These are phyloP conservation scores for Vitis hybrid DNA, from an alignment of 177 flowering plant genomes.

Conservation along the genomic window DNA sequence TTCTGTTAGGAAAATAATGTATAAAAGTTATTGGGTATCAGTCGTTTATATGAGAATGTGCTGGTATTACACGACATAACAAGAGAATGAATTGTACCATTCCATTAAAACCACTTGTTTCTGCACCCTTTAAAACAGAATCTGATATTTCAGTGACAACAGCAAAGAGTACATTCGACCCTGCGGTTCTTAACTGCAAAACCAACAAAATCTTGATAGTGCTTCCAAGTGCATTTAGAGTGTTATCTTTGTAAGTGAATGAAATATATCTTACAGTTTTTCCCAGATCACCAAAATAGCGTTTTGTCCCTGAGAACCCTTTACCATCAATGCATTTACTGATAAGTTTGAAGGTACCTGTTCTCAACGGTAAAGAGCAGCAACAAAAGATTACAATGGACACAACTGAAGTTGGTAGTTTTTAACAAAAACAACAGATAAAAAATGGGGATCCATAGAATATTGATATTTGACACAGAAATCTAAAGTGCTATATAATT, in stretches of 20 bases:
- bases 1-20: not conserved
- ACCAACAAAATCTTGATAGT: slow-evolving; percentile 9
- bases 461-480: too few species aligned
- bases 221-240: not conserved
- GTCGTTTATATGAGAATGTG: not conserved
- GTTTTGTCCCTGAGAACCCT: slow-evolving; percentile 89
- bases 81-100: slow-evolving; percentile 49
- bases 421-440: too few species aligned
- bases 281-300: slow-evolving; percentile 90
- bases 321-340: slow-evolving; percentile 72
- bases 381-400: not conserved
- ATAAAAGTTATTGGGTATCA: not conserved
- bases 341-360: slow-evolving; percentile 86
- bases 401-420: too few species aligned
- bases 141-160: slow-evolving; percentile 92
- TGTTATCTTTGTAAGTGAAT: not conserved
- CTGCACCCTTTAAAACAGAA: slow-evolving; percentile 87
- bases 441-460: too few species aligned
- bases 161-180: slow-evolving; percentile 86
- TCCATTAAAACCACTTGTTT: slow-evolving; percentile 84
- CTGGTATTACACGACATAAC: not conserved
- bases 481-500: too few species aligned
- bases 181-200: slow-evolving; percentile 79
- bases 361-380: slow-evolving; percentile 7
- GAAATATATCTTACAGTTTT: slow-evolving; percentile 61